phyloP scores from a whole-genome alignment of 305 asterid genomes.

The Fraxinus latifolia region DNA sequence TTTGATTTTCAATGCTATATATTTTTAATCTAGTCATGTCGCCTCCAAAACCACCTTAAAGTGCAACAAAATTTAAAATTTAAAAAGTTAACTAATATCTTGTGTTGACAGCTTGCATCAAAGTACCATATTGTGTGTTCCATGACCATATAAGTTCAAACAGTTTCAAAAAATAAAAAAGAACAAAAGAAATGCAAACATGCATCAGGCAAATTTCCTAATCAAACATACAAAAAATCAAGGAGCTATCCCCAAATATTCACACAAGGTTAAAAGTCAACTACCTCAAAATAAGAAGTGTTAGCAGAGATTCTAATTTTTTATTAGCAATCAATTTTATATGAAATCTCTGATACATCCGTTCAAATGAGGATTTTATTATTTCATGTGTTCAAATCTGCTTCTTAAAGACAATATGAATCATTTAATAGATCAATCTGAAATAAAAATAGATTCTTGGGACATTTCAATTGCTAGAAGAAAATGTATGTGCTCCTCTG shows the following conservation, averaged over 20 bases:
- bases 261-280: not conserved
- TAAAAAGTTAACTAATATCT: slow-evolving; percentile 1
- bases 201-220: not conserved
- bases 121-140: not conserved
- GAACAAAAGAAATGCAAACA: not conserved
- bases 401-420: not conserved
- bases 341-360: slow-evolving; percentile 9
- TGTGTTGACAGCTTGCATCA: not conserved
- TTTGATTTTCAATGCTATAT: slow-evolving; percentile 9
- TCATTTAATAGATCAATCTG: slow-evolving; percentile 18
- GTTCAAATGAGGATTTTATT: slow-evolving; percentile 8
- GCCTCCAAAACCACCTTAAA: slow-evolving; percentile 9
- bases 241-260: not conserved
- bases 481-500: not conserved
- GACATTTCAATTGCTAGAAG: not conserved
- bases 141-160: not conserved
- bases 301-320: not conserved
- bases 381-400: slow-evolving; percentile 2
- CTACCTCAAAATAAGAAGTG: not conserved
- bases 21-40: slow-evolving; percentile 1
- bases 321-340: not conserved
- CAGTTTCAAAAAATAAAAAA: slow-evolving; percentile 13
- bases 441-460: not conserved
- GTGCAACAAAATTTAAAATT: slow-evolving; percentile 12
- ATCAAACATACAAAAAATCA: slow-evolving; percentile 14